Conservation (phyloP, 1,284 basidiomycete species). For the Heterobasidion parviporum region DNA sequence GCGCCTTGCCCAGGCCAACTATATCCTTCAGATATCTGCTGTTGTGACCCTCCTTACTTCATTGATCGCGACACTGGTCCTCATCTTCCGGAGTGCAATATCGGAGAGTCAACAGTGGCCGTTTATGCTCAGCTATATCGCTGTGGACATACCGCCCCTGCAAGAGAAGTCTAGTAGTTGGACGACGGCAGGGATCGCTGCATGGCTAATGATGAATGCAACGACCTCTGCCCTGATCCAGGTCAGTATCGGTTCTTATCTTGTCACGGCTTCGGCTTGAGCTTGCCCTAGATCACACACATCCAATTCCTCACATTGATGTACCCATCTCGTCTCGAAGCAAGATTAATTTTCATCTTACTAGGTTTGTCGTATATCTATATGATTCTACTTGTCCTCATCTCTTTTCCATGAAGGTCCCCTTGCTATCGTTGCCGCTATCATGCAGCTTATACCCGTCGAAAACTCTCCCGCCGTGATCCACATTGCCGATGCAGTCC, state of each 20-base stretch:
- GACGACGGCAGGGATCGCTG: constrained; percentile 61
- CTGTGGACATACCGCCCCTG: constrained; percentile 71
- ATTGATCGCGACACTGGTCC: constrained; percentile 68
- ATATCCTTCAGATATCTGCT: constrained; percentile 78
- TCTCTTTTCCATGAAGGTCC: constrained; percentile 42
- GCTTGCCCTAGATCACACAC: constrained; percentile 71
- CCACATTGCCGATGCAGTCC: constrained; percentile 68
- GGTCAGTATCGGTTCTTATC: constrained; percentile 32
- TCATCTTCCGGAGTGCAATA: constrained; percentile 59
- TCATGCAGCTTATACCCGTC: constrained; percentile 81
- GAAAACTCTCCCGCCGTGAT: constrained; percentile 37
- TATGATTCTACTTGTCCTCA: neutral
- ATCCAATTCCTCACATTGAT: constrained; percentile 97
- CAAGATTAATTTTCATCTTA: constrained; percentile 79
- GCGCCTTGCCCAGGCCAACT: constrained; percentile 90
- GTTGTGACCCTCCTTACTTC: constrained; percentile 75
- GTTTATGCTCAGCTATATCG: constrained; percentile 90
- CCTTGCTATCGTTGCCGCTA: constrained; percentile 77
- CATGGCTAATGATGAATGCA: constrained; percentile 86
- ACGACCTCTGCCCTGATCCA: constrained; percentile 81
- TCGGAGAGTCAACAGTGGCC: constrained; percentile 77
- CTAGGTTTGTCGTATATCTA: constrained; percentile 43
- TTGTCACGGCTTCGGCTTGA: neutral
- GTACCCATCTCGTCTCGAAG: constrained; percentile 91
- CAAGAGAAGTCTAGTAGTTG: constrained; percentile 34